phyloP scores from a whole-genome alignment of 1,139 yeast genomes.

The Sugiyamaella novakii region DNA sequence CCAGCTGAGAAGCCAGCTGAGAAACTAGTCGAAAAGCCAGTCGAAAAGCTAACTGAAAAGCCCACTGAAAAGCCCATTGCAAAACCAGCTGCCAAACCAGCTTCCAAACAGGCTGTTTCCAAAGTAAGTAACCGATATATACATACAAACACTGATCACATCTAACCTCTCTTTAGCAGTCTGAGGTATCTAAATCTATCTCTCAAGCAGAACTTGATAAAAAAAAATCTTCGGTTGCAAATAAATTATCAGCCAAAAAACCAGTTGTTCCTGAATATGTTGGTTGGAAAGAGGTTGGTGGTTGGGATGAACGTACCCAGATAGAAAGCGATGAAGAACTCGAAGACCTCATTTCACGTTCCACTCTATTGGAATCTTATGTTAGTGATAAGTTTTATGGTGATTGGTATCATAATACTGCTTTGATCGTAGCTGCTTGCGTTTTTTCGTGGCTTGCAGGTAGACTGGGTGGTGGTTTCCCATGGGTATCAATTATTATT shows the following conservation, averaged over 20 bases:
- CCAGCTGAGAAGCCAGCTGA: background rate
- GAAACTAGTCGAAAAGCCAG: background rate
- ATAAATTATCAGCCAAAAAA: conserved; percentile 19
- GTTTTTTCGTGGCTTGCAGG: conserved; percentile 79
- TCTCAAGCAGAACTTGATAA: conserved; percentile 18
- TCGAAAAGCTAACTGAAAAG: too few species aligned
- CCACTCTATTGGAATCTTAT: conserved; percentile 70
- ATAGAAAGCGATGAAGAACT: conserved; percentile 62
- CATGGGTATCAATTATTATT: conserved; percentile 75
- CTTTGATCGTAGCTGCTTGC: conserved; percentile 63
- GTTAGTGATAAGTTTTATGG: conserved; percentile 78
- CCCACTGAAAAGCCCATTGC: too few species aligned
- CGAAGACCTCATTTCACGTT: conserved; percentile 63
- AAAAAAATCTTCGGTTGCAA: conserved; percentile 17
- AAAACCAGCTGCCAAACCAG: too few species aligned
- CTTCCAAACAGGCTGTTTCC: background rate
- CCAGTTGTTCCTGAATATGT: conserved; percentile 40
- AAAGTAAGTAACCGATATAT: too few species aligned
- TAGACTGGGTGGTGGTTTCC: conserved; percentile 71
- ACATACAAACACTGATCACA: too few species aligned
- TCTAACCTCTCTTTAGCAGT: too few species aligned
- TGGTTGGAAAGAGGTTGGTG: conserved; percentile 95
- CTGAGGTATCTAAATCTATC: conserved; percentile 15
- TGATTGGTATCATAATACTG: conserved; percentile 94
- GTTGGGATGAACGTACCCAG: conserved; percentile 71